Base-by-base conservation (phyloP, 2,329 filamentous ascomycete species). In the Fusarium caatingaense region DNA sequence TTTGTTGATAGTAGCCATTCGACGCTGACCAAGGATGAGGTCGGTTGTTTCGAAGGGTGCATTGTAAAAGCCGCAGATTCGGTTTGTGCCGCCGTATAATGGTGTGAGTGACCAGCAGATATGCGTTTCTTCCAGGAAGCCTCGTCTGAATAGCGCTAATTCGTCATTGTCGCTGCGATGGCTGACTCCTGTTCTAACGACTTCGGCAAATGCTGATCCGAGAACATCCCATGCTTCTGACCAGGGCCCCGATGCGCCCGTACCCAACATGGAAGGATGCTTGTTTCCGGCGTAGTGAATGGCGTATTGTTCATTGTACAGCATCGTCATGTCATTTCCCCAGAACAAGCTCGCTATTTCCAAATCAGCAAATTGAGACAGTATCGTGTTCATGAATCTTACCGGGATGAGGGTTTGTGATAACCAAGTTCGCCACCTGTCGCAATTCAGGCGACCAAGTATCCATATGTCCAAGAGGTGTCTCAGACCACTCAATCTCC, bases 221-320 rank as follows among this genome's bases (percentile, higher is more conserved):
- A 77, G 63, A 8, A 76, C 72, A 16, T 79, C 77, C 78, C 79
- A 81, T 2, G 77, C 65, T 70, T 91, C 88, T 1, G 83, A 77
- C 83, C 88, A 90, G 3, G 87, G 88, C 4, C 87, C 83, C 11
- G 81, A 82, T 72, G 90, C 78, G 25, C 80, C 85, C 41, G 86
- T 85, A 0, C 89, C 89, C 83, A 91, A 89, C 25, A 91, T 78
- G 2, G 76, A 76, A 0, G 88, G 88, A 65, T 91, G 88, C 64
- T 90, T 90, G 68, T 89, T 86, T 6, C 88, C 89, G 10, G 88
- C 88, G 7, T 90, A 83, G 41, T 85, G 76, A 42, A 80, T 77
- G 49, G 89, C 78, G 37, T 81, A 90, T 0, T 87, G 85, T 73
- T 90, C 88, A 60, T 91, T 91, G 77, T 91, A 91, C 5, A 91